Evolutionary conservation across 169 alveolate species (phyloP).

Genomic region (Plasmodium relictum): DNA sequence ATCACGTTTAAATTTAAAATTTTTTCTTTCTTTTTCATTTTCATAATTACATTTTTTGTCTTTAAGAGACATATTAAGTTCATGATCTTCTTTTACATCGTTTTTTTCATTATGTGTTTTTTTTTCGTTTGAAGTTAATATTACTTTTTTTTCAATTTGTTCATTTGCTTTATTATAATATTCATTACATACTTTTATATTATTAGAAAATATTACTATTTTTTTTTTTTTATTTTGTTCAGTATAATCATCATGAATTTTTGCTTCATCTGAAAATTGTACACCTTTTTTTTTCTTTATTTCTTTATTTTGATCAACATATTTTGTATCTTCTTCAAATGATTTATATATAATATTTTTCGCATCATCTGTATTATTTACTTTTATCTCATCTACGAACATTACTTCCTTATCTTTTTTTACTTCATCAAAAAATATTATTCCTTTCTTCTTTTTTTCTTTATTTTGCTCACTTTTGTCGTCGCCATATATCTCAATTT

Average conservation of each 20-base stretch:
- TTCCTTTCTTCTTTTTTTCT: constrained; percentile 27
- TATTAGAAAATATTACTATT: constrained; percentile 21
- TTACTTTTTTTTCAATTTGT: not conserved
- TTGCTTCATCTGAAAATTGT: constrained; percentile 18
- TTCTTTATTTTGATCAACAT: not conserved
- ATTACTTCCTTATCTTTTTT: constrained; percentile 28
- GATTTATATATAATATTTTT: not conserved
- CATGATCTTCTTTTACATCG: not conserved
- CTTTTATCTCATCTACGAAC: constrained; percentile 10
- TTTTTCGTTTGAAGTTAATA: not conserved
- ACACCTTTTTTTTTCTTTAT: constrained; percentile 37
- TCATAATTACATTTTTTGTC: not conserved
- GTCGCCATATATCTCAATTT: constrained; percentile 21
- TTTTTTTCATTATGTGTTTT: constrained; percentile 10
- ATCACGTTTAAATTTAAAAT: constrained; percentile 6
- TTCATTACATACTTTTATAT: constrained; percentile 13
- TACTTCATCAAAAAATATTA: constrained; percentile 14
- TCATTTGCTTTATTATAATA: not conserved
- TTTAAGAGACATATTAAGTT: not conserved
- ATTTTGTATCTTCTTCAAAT: not conserved
- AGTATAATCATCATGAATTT: not conserved
- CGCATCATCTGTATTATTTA: constrained; percentile 8
- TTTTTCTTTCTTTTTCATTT: constrained; percentile 16
- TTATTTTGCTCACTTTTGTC: constrained; percentile 10
- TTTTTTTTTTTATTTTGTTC: not conserved